Percentiles rank a stretch among this genome's conserved stretches.
Evolutionary conservation across 768 basidiomycete genomes (phyloP).

Genomic region (Coprinellus micaceus): DNA sequence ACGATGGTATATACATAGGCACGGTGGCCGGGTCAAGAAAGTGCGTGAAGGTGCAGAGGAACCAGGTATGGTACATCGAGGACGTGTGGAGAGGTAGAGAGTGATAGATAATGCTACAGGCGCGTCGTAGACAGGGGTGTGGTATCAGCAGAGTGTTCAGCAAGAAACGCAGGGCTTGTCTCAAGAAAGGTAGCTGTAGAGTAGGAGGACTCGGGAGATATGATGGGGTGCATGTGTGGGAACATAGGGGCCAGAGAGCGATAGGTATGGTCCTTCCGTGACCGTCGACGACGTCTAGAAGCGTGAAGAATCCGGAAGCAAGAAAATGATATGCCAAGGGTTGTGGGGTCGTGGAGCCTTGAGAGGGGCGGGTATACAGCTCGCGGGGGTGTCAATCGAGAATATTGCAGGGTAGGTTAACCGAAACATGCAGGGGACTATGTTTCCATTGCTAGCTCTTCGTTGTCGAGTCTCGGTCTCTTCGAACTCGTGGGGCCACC

Average conservation of each 20-base stretch:
- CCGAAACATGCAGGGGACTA: no score
- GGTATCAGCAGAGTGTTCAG: no score
- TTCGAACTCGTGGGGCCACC: conserved; percentile 35
- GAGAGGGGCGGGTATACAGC: background rate
- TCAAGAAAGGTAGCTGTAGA: no score
- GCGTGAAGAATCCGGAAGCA: conserved; percentile 14
- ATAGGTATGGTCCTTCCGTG: conserved; percentile 3
- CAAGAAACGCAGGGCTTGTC: no score
- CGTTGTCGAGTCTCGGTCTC: conserved; percentile 45
- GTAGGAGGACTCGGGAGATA: background rate
- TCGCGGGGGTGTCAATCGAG: background rate
- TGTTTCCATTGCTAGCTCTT: conserved; percentile 8
- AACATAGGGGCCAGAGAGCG: background rate
- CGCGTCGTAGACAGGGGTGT: no score
- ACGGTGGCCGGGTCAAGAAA: no score
- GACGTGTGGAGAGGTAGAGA: no score
- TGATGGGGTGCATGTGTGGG: background rate
- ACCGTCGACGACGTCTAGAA: conserved; percentile 4
- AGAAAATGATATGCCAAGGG: conserved; percentile 4
- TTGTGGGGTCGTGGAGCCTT: background rate
- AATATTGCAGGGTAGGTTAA: no score
- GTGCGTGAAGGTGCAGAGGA: no score
- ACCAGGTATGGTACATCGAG: no score
- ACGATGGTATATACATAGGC: no score
- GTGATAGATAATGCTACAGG: no score